These are phyloP conservation scores for Dipteronia sinensis DNA, from an alignment of 345 rosid genomes.

Conservation along the genomic window DNA sequence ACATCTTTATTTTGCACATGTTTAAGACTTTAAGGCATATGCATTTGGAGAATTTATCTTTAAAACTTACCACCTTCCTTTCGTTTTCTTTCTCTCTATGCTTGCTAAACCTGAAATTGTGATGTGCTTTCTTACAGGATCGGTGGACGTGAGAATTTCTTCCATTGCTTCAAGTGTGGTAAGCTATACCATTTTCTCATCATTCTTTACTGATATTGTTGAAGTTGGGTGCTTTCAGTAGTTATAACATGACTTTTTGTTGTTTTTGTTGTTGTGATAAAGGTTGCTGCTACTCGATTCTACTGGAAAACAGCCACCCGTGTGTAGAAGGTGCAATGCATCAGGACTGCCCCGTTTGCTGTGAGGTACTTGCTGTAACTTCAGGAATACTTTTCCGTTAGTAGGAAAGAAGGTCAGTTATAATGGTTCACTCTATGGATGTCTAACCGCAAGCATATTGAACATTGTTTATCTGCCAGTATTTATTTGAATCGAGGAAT, in stretches of 20 bases:
- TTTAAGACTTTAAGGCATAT: neutral
- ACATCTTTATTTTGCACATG: neutral
- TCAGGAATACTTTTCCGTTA: neutral
- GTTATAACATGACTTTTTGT: neutral
- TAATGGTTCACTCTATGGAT: neutral
- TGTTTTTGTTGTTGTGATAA: neutral
- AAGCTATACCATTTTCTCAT: constrained; percentile 24
- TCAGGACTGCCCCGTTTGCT: constrained; percentile 91
- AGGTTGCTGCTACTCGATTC: constrained; percentile 90
- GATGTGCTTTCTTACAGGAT: constrained; percentile 45
- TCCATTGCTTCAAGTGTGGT: constrained; percentile 93
- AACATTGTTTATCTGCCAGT: constrained; percentile 48
- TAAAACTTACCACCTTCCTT: neutral
- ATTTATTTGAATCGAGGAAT: constrained; percentile 66
- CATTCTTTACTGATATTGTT: neutral
- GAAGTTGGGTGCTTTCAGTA: neutral
- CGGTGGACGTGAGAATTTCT: constrained; percentile 84
- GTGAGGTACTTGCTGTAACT: constrained; percentile 56
- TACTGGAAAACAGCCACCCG: constrained; percentile 70
- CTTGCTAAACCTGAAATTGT: constrained; percentile 4
- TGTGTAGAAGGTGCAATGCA: constrained; percentile 99
- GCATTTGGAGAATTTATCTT: neutral
- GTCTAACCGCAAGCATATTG: neutral
- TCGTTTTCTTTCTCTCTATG: neutral
- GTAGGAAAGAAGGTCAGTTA: too few species aligned